A percentile compares a stretch with the other conserved stretches of the same genome.
Evolutionary conservation across 441 rosid genomes (phyloP).

Genomic region (Rhodomyrtus psidioides): DNA sequence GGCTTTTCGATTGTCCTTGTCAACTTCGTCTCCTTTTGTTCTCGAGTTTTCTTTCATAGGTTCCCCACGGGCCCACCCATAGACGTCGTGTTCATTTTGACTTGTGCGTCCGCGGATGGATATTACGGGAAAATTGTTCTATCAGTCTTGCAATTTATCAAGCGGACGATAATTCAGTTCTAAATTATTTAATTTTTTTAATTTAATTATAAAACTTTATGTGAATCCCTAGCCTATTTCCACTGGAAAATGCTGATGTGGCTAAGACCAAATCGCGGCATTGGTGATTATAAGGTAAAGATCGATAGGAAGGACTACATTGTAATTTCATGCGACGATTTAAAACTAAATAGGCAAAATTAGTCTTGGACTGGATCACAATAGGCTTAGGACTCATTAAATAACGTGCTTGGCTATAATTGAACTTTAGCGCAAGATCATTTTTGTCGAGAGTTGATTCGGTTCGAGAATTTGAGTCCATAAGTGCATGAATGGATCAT

Average conservation of each 20-base stretch:
- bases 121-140: background rate
- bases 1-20: no score
- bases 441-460: no score
- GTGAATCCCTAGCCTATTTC: rapidly evolving
- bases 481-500: background rate
- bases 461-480: background rate
- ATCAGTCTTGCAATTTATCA: no score
- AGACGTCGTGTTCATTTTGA: background rate
- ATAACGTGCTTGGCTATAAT: background rate
- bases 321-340: background rate
- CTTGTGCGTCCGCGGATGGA: background rate
- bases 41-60: background rate
- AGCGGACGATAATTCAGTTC: no score
- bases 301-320: rapidly evolving
- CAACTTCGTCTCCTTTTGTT: background rate
- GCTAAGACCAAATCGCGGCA: rapidly evolving
- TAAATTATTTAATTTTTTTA: no score
- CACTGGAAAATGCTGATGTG: rapidly evolving
- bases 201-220: background rate
- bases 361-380: background rate
- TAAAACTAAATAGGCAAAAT: background rate
- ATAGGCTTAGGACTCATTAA: background rate
- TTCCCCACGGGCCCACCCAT: background rate
- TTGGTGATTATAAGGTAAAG: rapidly evolving
- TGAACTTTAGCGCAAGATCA: no score